Evolutionary conservation across 2,329 filamentous ascomycete genomes (phyloP).

Genomic region (Cladosporium austrohemisphaericum): DNA sequence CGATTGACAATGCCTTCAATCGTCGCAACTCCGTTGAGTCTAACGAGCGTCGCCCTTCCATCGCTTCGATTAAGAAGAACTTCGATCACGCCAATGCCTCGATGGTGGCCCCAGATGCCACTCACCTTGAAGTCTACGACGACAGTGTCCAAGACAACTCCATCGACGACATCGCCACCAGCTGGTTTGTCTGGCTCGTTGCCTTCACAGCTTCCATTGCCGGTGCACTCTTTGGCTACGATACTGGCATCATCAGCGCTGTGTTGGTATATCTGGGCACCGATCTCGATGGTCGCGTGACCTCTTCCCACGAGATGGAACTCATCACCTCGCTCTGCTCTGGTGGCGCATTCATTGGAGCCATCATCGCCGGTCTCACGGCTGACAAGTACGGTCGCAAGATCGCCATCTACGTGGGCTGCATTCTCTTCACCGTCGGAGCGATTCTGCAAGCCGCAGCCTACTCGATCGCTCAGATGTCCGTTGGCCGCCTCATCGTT

Average conservation of each 20-base stretch:
- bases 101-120: slow-evolving; percentile 20
- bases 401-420: slow-evolving; percentile 41
- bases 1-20: slow-evolving; percentile 2
- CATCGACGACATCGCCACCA: slow-evolving; percentile 23
- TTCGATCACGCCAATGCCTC: slow-evolving; percentile 18
- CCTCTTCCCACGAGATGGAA: slow-evolving; percentile 36
- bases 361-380: slow-evolving; percentile 36
- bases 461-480: slow-evolving; percentile 40
- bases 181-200: slow-evolving; percentile 26
- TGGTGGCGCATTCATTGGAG: slow-evolving; percentile 37
- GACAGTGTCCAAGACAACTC: slow-evolving; percentile 13
- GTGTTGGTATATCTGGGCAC: slow-evolving; percentile 37
- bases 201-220: slow-evolving; percentile 23
- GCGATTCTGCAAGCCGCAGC: slow-evolving; percentile 26
- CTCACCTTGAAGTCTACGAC: slow-evolving; percentile 20
- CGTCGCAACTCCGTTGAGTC: not conserved
- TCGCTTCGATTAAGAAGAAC: slow-evolving; percentile 18
- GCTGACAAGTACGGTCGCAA: slow-evolving; percentile 36
- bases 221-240: slow-evolving; percentile 30
- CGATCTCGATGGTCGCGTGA: slow-evolving; percentile 29
- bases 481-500: slow-evolving; percentile 48
- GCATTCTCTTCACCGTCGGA: slow-evolving; percentile 34
- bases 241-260: slow-evolving; percentile 38
- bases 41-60: slow-evolving; percentile 10
- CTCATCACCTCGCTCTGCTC: slow-evolving; percentile 38